These are phyloP conservation scores for Rhodotorula sp. DNA, from an alignment of 1,284 basidiomycete species.

Conservation along the genomic window DNA sequence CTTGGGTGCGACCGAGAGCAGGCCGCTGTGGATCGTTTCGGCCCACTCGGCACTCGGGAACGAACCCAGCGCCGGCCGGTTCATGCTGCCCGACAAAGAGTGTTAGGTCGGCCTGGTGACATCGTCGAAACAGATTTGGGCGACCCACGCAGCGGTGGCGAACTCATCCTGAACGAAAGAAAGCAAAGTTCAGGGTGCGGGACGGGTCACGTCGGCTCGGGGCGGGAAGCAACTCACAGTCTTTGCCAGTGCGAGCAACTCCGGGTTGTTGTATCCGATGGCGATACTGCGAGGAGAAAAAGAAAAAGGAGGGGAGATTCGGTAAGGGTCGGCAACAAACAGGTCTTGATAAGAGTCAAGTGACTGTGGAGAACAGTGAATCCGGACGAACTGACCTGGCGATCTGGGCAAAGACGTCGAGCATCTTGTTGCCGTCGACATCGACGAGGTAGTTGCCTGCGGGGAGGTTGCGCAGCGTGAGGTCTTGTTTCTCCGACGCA, in stretches of 20 bases:
- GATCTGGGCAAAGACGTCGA: constrained; percentile 58
- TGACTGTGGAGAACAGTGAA: neutral
- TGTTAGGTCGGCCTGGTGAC: no score
- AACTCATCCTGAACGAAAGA: constrained; percentile 48
- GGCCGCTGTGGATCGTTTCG: constrained; percentile 52
- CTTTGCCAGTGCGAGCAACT: constrained; percentile 51
- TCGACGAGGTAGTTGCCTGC: constrained; percentile 55
- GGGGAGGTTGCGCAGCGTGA: constrained; percentile 31
- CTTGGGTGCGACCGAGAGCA: constrained; percentile 55
- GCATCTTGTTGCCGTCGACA: constrained; percentile 56
- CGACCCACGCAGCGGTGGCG: constrained; percentile 46
- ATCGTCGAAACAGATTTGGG: neutral
- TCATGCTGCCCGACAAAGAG: neutral
- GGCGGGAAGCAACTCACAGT: constrained; percentile 39
- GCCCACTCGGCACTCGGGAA: constrained; percentile 57
- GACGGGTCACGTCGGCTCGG: neutral
- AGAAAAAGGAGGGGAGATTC: constrained; percentile 30
- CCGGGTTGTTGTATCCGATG: constrained; percentile 55
- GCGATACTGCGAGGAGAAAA: constrained; percentile 49
- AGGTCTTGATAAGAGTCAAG: neutral
- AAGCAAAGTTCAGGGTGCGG: neutral
- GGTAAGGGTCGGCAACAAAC: neutral
- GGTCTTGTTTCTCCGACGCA: neutral
- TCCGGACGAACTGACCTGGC: constrained; percentile 30
- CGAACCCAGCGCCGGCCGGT: constrained; percentile 54